phyloP scores from a whole-genome alignment of 164 flowering plant species.

The Paratinospora sagittata region DNA sequence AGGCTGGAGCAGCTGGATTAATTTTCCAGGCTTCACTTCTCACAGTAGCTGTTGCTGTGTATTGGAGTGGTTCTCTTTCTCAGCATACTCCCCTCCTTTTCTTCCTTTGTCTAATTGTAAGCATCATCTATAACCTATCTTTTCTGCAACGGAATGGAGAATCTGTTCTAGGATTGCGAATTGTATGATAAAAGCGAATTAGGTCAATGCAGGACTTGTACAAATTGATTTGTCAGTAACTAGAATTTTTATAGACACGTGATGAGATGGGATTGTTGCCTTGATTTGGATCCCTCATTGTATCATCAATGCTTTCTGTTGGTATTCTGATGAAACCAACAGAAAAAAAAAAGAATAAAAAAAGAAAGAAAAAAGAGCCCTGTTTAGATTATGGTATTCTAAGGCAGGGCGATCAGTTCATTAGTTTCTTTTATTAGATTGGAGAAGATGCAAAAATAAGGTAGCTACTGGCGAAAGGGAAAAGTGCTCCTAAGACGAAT shows the following conservation, averaged over 20 bases:
- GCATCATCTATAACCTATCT: constrained; percentile 18
- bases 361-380: too few relatives aligned
- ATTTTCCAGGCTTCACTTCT: constrained; percentile 88
- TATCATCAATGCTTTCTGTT: too few relatives aligned
- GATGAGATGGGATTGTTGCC: not conserved
- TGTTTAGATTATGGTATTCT: too few relatives aligned
- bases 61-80: constrained; percentile 77
- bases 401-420: too few relatives aligned
- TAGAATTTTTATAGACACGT: not conserved
- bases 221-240: not conserved
- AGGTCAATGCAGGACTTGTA: not conserved
- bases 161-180: not conserved
- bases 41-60: constrained; percentile 79
- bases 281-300: too few relatives aligned
- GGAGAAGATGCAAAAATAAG: too few relatives aligned
- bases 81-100: constrained; percentile 64
- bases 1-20: constrained; percentile 97
- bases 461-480: too few relatives aligned
- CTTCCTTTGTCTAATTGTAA: constrained; percentile 81
- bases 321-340: too few relatives aligned
- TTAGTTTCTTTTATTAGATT: too few relatives aligned
- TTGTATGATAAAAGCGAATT: not conserved
- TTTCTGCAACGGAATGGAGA: not conserved
- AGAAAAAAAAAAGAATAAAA: too few relatives aligned
- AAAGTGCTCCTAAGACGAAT: too few relatives aligned